A percentile compares a stretch with the other conserved stretches of the same genome.
These are phyloP conservation scores for Chimonanthus praecox DNA, from an alignment of 164 flowering plant species.

Conservation along the genomic window DNA sequence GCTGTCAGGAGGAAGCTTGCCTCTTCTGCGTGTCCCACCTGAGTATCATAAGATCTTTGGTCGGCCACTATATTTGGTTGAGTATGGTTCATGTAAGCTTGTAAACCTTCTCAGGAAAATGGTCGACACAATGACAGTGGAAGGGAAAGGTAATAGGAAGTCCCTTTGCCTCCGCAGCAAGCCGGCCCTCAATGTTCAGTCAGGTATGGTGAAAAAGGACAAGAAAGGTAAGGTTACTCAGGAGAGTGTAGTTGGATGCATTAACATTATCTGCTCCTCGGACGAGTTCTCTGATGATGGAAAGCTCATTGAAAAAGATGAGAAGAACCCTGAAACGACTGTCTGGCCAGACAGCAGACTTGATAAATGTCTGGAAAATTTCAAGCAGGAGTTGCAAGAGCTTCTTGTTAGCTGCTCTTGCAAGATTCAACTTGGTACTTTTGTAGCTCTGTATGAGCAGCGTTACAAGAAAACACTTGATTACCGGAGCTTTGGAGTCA, in stretches of 20 bases:
- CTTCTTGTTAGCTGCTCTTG: slow-evolving; percentile 86
- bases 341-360: slow-evolving; percentile 10
- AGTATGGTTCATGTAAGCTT: slow-evolving; percentile 73
- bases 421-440: slow-evolving; percentile 46
- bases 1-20: slow-evolving; percentile 63
- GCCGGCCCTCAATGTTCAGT: slow-evolving; percentile 30
- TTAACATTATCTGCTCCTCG: slow-evolving; percentile 36
- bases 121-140: slow-evolving; percentile 51
- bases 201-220: slow-evolving; percentile 29
- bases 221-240: slow-evolving; percentile 46
- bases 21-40: slow-evolving; percentile 56
- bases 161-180: slow-evolving; percentile 50
- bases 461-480: slow-evolving; percentile 70
- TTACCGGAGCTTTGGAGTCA: slow-evolving; percentile 52
- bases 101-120: slow-evolving; percentile 77
- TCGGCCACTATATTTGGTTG: slow-evolving; percentile 65
- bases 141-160: slow-evolving; percentile 62
- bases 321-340: slow-evolving; percentile 19
- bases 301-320: slow-evolving; percentile 24
- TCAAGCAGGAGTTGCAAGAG: slow-evolving; percentile 74
- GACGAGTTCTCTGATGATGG: slow-evolving; percentile 74
- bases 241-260: slow-evolving; percentile 28
- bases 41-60: slow-evolving; percentile 75
- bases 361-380: slow-evolving; percentile 34
- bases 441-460: slow-evolving; percentile 72